A percentile compares a stretch with the other conserved stretches of the same genome.
These are phyloP conservation scores for Talaromyces borbonicus DNA, from an alignment of 495 filamentous ascomycete genomes.

Conservation along the genomic window DNA sequence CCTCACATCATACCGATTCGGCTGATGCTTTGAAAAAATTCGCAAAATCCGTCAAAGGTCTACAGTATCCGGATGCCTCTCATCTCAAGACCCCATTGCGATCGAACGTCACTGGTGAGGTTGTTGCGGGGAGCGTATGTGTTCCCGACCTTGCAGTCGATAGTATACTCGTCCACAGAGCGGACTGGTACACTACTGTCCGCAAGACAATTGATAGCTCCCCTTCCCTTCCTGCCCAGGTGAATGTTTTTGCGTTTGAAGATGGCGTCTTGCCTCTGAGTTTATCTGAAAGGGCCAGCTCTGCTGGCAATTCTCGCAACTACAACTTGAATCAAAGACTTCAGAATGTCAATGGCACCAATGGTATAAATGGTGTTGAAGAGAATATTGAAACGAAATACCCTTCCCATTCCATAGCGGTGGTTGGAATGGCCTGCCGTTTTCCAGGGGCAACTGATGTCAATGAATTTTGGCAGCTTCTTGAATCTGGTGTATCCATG, in stretches of 20 bases:
- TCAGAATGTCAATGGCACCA: background rate
- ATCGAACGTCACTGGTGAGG: slow-evolving; percentile 12
- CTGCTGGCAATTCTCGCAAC: background rate
- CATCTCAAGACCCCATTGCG: slow-evolving; percentile 11
- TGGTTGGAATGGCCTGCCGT: slow-evolving; percentile 33
- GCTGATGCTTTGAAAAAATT: slow-evolving; percentile 11
- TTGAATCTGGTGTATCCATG: slow-evolving; percentile 13
- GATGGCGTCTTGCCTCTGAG: background rate
- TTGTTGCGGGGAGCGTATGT: slow-evolving; percentile 4
- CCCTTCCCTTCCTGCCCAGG: background rate
- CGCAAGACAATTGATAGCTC: background rate
- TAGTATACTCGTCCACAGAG: slow-evolving; percentile 30
- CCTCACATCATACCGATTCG: slow-evolving; percentile 9
- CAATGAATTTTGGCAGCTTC: slow-evolving; percentile 30
- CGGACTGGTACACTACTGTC: slow-evolving; percentile 30
- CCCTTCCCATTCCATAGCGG: slow-evolving; percentile 20
- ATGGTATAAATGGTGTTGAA: slow-evolving; percentile 2
- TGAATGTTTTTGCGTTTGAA: slow-evolving; percentile 4
- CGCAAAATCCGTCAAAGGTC: slow-evolving; percentile 9
- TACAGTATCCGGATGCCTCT: slow-evolving; percentile 12
- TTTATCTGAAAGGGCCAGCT: background rate
- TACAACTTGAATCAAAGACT: background rate
- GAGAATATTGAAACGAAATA: background rate
- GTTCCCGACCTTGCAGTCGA: slow-evolving; percentile 25
- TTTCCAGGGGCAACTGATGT: slow-evolving; percentile 26